phyloP scores from a whole-genome alignment of 2,329 filamentous ascomycete species.

The Aspergillus ochraceus region DNA sequence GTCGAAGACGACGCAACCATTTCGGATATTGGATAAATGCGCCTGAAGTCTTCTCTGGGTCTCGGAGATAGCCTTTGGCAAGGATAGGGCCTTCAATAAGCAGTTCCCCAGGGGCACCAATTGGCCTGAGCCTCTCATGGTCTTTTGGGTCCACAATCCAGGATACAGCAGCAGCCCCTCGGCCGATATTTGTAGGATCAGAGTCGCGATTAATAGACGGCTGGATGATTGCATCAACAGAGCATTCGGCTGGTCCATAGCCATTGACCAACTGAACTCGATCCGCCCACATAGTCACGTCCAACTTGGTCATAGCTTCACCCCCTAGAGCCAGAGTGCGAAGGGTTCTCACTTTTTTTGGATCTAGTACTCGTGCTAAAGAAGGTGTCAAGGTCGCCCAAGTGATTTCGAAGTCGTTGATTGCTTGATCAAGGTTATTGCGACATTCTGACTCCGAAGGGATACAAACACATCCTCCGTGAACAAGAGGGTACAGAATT shows the following conservation, averaged over 20 bases:
- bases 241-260: constrained; percentile 15
- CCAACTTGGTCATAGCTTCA: constrained; percentile 23
- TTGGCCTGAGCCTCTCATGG: constrained; percentile 18
- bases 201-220: not conserved
- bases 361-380: constrained; percentile 41
- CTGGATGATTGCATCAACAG: not conserved
- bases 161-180: constrained; percentile 3
- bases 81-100: constrained; percentile 7
- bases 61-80: constrained; percentile 39
- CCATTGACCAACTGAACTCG: constrained; percentile 3
- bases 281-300: constrained; percentile 6
- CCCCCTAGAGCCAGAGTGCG: constrained; percentile 40
- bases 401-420: constrained; percentile 29
- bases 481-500: constrained; percentile 36
- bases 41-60: constrained; percentile 22
- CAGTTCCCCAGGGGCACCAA: constrained; percentile 17
- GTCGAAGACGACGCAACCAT: constrained; percentile 12
- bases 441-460: constrained; percentile 40
- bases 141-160: constrained; percentile 35
- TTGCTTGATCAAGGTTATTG: constrained; percentile 31
- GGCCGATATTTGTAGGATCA: not conserved
- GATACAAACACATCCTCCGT: constrained; percentile 46
- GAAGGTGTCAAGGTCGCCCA: constrained; percentile 59
- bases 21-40: constrained; percentile 24
- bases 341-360: constrained; percentile 23